phyloP scores from a whole-genome alignment of 106 monocot species.

The Dendrobium catenatum region DNA sequence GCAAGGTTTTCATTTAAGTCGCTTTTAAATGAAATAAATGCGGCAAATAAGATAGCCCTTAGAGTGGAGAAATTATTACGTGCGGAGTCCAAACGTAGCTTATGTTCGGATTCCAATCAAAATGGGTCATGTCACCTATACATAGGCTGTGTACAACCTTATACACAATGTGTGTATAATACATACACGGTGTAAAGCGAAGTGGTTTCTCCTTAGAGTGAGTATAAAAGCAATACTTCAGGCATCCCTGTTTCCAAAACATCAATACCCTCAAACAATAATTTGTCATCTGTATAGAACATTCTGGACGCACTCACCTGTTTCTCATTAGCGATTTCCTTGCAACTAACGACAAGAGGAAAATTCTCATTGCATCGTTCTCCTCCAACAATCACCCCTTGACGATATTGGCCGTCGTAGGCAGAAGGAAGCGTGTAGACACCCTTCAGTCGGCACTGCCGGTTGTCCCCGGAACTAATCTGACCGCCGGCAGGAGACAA shows the following conservation, averaged over 20 bases:
- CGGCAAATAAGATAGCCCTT: too few species aligned
- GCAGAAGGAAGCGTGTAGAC: conserved; percentile 39
- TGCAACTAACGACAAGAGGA: conserved; percentile 24
- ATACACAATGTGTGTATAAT: not conserved
- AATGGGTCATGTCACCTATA: too few species aligned
- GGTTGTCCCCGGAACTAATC: conserved; percentile 13
- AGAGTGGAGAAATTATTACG: not conserved
- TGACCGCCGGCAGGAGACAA: conserved; percentile 22
- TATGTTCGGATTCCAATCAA: too few species aligned
- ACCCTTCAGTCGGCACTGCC: conserved; percentile 37
- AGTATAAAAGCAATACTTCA: not conserved
- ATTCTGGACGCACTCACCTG: conserved; percentile 29
- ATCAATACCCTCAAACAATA: not conserved
- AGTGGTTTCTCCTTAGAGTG: too few species aligned
- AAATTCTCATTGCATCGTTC: conserved; percentile 18
- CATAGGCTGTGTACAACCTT: not conserved
- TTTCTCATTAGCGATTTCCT: conserved; percentile 42
- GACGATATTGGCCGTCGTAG: conserved; percentile 13
- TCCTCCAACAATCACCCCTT: conserved; percentile 11
- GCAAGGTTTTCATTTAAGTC: too few species aligned
- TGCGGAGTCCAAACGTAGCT: not conserved
- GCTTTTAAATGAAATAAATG: too few species aligned
- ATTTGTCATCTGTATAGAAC: not conserved
- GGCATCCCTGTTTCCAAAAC: not conserved
- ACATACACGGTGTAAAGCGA: not conserved